Evolutionary conservation across 345 rosid genomes (phyloP), one percentile per base, ranked within the genome.

Genomic region (Schrenkiella parvula): DNA sequence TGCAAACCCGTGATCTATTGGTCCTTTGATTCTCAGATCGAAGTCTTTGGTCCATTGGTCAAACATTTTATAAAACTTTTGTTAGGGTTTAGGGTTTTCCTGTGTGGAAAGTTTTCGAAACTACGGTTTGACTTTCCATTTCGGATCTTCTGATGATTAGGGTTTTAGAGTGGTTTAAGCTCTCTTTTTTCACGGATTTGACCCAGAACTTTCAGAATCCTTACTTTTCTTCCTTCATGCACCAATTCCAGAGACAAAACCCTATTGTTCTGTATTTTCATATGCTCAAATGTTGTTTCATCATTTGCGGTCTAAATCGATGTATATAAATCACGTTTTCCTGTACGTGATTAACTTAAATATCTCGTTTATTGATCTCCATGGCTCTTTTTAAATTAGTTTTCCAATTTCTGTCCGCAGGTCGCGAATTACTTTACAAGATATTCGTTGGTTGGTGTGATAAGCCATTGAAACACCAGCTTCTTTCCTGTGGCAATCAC

Each of bases 81-180:
- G 32, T 71, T 38, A 63, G 60, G 79, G 58, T 76, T 76, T 69
- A 62, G 74, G 79, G 59, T 54, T 68, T 62, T 60, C 39, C 21
- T 57, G 44, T 71, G 4, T 4, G 0, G 8, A 51, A 38, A 26
- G 38, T 2, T 26, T 21, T 59, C 2, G 2, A 22, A 44, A 46
- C 14, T 21, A 47, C 7, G 23, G 9, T 26, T 57, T 48, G 75
- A 62, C 44, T 54, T 47, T 55, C 23, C 60, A 44, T 56, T 73
- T 25, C 14, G 12, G 74, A 51, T 75, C 63, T 41, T 19, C 17
- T 13, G 1, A 13, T 12, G 55, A 50, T 61, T 60, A 75, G 79
- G 79, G 79, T 68, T 75, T 75, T 22, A 68, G 64, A 17, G 28
- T 42, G 79, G 74, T 69, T 69, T 75, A 53, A 44, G 64, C 39